Evolutionary conservation across 2,329 filamentous ascomycete genomes (phyloP), one percentile per base, ranked within the genome.

Genomic region (Aspergillus sp.): DNA sequence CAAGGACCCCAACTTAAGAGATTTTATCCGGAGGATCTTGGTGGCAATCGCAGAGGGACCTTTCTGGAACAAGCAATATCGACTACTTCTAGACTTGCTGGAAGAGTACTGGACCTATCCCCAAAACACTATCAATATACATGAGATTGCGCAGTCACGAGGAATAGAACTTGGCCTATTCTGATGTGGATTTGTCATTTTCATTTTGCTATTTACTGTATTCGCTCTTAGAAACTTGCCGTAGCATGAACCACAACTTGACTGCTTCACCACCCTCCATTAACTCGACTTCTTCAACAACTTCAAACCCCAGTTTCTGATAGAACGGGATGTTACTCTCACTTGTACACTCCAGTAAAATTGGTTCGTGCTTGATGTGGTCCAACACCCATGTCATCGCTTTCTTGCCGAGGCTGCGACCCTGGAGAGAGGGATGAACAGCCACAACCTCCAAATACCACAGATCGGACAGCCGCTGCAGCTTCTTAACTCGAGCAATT

Each of bases 361-460:
- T 21, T 2, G 64, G 64, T 6, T 64, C 30, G 8, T 61, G n/a
- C 0, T 52, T 38, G 7, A 61, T 49, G 25, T 65, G 58, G 6
- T 67, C 60, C 19, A 68, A 41, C 8, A 66, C 48, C 49, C 58
- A 64, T 13, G 42, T 41, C 64, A 71, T 68, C 3, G 64, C 64
- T 5, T 55, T 58, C 19, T 55, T 52, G 1, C 66, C 68, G 1
- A 71, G 38, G 0, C 68, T 68, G 11, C 68, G 65, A 17, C 64
- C 66, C 47, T 71, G 69, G 1, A 71, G 57, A 6, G 54, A 62
- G 11, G 69, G 68, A 59, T 71, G 68, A 2, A 71, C 68, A 27
- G 66, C 68, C 15, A 71, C 21, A 2, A 71, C 66, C 42, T 71
- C 68, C 10, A 70, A 59, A 57, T 71, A 70, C 68, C 69, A 71